A percentile compares a stretch with the other conserved stretches of the same genome.
These are phyloP conservation scores for Kokia cookei DNA, from an alignment of 441 rosid species.

Conservation along the genomic window DNA sequence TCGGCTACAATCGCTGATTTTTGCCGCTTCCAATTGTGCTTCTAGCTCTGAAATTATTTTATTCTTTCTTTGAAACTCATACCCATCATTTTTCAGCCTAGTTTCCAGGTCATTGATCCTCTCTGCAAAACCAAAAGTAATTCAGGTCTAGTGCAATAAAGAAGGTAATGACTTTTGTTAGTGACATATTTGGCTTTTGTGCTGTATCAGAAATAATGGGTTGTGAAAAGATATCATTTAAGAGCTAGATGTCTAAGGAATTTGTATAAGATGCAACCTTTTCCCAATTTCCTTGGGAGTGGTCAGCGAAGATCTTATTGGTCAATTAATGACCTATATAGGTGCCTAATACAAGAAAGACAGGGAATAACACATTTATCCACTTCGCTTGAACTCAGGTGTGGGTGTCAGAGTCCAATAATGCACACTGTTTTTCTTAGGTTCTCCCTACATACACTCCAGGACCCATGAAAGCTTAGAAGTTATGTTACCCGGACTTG, in stretches of 20 bases:
- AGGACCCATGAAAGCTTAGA: neutral
- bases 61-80: conserved; percentile 46
- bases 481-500: neutral
- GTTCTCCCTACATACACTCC: neutral
- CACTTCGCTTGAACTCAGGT: neutral
- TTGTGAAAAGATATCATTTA: neutral
- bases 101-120: conserved; percentile 48
- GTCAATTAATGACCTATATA: neutral
- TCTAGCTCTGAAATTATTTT: conserved; percentile 51
- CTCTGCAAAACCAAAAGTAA: conserved; percentile 35
- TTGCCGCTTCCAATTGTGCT: conserved; percentile 45
- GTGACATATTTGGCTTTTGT: neutral
- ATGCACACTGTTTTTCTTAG: neutral
- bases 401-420: neutral
- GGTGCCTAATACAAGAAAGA: neutral
- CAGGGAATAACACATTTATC: neutral
- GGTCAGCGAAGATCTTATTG: neutral
- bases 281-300: neutral
- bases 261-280: neutral
- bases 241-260: neutral
- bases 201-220: neutral
- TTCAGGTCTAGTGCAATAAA: neutral
- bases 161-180: neutral
- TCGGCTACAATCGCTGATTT: conserved; percentile 28
- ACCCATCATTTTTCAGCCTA: conserved; percentile 37